Evolutionary conservation across 2,329 filamentous ascomycete genomes (phyloP), one percentile per base, ranked within the genome.

Genomic region (Aspergillus eucalypticola): DNA sequence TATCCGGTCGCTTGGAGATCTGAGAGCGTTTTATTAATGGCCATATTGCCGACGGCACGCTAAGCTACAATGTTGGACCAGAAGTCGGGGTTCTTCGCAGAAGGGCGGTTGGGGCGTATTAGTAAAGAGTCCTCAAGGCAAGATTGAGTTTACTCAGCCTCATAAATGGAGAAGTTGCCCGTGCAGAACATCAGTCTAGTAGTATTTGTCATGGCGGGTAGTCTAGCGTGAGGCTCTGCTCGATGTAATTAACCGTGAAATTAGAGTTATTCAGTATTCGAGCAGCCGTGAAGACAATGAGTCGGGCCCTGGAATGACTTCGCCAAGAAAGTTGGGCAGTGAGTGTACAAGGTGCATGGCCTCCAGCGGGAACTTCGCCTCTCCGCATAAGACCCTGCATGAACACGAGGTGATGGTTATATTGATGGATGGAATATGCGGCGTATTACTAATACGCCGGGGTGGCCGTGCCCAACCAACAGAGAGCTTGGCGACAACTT

Each of bases 391-490:
- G 11, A 15, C 35, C 17, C 42, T 21, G 32, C n/a, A 25, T 56
- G 11, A 11, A 51, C 41, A 38, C 35, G n/a, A 55, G 17, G 35
- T 13, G 48, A 57, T 35, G 54, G 53, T 38, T 39, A 21, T n/a
- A 27, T 32, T 1, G 32, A 35, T 38, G 32, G 46, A 38, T 23
- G 50, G 17, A 23, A 29, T 3, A 19, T 8, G 27, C n/a, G 53
- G 53, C 64, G 64, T 66, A 66, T 66, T 63, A 66, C n/a, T 58
- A 66, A 66, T 66, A 66, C 63, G 64, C 60, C 54, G 29, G 5
- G 51, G 23, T 21, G 8, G 23, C 39, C 11, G 41, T 39, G 27
- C 29, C 32, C 25, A 49, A 1, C 8, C 27, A 23, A 11, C 42
- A 11, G 55, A 29, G 23, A 49, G 21, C 44, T 49, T 49, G 29